Conservation (phyloP, 805 yeast genomes). For the Metschnikowia arizonensis region DNA sequence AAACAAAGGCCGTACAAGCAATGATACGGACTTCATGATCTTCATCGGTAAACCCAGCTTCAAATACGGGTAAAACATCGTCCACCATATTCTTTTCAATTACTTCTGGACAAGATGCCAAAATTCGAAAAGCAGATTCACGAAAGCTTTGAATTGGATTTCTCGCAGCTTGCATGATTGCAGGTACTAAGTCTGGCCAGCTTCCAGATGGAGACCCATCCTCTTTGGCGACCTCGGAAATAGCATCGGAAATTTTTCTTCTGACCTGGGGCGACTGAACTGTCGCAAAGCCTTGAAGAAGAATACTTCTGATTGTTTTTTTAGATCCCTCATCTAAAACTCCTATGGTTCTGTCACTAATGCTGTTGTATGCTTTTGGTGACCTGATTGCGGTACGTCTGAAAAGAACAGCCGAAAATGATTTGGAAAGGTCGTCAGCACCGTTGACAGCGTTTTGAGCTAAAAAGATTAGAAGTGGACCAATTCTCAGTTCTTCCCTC, state of each 20-base stretch:
- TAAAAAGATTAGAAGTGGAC: slow-evolving; percentile 66
- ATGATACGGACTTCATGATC: slow-evolving; percentile 84
- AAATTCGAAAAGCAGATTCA: slow-evolving; percentile 87
- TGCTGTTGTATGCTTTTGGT: slow-evolving; percentile 61
- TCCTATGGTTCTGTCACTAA: slow-evolving; percentile 76
- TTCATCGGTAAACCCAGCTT: slow-evolving; percentile 73
- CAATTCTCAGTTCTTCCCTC: slow-evolving; percentile 65
- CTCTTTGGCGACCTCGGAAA: slow-evolving; percentile 81
- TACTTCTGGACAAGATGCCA: slow-evolving; percentile 77
- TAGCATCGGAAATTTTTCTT: slow-evolving; percentile 90
- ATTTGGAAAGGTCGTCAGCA: slow-evolving; percentile 51
- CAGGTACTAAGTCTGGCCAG: slow-evolving; percentile 80
- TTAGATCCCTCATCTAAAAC: slow-evolving; percentile 56
- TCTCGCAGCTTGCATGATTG: slow-evolving; percentile 63
- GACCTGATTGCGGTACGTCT: slow-evolving; percentile 80
- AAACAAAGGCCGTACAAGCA: slow-evolving; percentile 88
- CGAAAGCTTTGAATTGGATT: slow-evolving; percentile 60
- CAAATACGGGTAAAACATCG: slow-evolving; percentile 65
- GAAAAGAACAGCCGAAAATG: slow-evolving; percentile 77
- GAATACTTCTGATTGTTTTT: slow-evolving; percentile 56
- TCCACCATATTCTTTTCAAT: slow-evolving; percentile 56
- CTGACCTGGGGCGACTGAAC: slow-evolving; percentile 73
- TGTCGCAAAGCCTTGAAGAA: slow-evolving; percentile 69
- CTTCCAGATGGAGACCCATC: slow-evolving; percentile 46
- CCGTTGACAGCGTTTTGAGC: slow-evolving; percentile 75